Evolutionary conservation across 495 filamentous ascomycete genomes (phyloP).

Genomic region (Pseudomonodictys pantanalensis): DNA sequence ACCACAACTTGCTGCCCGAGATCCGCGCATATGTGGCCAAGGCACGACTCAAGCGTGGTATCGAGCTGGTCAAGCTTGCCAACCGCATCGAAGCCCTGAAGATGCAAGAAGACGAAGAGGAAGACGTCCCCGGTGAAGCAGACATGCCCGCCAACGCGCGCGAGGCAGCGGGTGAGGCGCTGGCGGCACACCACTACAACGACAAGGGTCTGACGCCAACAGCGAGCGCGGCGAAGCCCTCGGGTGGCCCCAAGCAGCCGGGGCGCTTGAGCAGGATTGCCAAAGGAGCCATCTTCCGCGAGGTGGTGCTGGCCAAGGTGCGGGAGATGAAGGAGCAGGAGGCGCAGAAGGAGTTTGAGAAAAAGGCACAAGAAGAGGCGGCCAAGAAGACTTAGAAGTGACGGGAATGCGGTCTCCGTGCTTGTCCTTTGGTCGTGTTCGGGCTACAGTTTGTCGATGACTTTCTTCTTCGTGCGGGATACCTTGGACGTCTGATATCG

Average conservation of each 20-base stretch:
- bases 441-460: background rate
- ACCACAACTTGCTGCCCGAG: constrained; percentile 95
- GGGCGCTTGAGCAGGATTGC: constrained; percentile 71
- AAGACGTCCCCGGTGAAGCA: constrained; percentile 62
- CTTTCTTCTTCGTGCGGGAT: constrained; percentile 1
- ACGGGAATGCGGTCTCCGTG: background rate
- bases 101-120: constrained; percentile 88
- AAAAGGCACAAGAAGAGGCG: constrained; percentile 29
- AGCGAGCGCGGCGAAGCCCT: constrained; percentile 21
- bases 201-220: constrained; percentile 37
- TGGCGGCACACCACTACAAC: constrained; percentile 38
- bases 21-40: constrained; percentile 92
- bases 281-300: constrained; percentile 89
- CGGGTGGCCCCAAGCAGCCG: constrained; percentile 48
- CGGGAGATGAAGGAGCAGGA: constrained; percentile 87
- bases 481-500: constrained; percentile 17
- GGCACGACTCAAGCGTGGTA: constrained; percentile 84
- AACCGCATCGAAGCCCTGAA: constrained; percentile 97
- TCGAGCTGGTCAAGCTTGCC: constrained; percentile 93
- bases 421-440: background rate
- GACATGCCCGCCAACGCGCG: constrained; percentile 59
- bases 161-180: constrained; percentile 42
- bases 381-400: constrained; percentile 16
- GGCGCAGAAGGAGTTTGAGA: constrained; percentile 47
- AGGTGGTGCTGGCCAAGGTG: constrained; percentile 96